These are phyloP conservation scores for Avena atlantica DNA, from an alignment of 176 grass and related monocot genomes.

Conservation along the genomic window DNA sequence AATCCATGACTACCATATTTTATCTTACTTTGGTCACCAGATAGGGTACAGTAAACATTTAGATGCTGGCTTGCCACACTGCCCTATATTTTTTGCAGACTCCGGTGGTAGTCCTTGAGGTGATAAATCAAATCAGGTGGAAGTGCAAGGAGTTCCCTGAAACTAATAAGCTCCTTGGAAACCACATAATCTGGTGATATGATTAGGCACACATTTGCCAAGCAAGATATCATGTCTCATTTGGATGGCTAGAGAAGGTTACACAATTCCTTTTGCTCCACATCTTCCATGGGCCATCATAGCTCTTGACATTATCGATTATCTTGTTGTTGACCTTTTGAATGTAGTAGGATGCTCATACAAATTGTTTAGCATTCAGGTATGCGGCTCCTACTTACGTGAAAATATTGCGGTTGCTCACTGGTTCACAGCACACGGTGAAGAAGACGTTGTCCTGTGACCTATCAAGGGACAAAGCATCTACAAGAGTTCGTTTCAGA, in stretches of 20 bases:
- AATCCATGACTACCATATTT: background rate
- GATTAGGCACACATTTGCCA: background rate
- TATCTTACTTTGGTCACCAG: background rate
- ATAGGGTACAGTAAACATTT: background rate
- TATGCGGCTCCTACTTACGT: background rate
- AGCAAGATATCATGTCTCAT: too few species aligned
- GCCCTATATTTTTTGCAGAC: background rate
- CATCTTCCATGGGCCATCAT: too few species aligned
- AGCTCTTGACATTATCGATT: too few species aligned
- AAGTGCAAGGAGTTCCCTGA: too few species aligned
- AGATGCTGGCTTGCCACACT: too few species aligned
- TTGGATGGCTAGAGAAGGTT: background rate
- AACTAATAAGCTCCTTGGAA: too few species aligned
- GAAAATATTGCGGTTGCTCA: background rate
- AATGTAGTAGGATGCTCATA: constrained; percentile 36
- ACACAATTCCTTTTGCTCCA: constrained; percentile 45
- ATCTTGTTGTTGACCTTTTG: constrained; percentile 36
- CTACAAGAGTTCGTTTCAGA: constrained; percentile 26
- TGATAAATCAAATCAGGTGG: too few species aligned
- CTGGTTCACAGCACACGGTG: background rate
- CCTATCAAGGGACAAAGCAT: constrained; percentile 53
- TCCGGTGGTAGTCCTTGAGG: background rate
- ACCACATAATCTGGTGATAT: constrained; percentile 43
- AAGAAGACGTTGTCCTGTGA: constrained; percentile 20
- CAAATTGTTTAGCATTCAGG: constrained; percentile 44